These are phyloP conservation scores for Talaromyces trachyspermus DNA, from an alignment of 495 filamentous ascomycete genomes.

Conservation along the genomic window DNA sequence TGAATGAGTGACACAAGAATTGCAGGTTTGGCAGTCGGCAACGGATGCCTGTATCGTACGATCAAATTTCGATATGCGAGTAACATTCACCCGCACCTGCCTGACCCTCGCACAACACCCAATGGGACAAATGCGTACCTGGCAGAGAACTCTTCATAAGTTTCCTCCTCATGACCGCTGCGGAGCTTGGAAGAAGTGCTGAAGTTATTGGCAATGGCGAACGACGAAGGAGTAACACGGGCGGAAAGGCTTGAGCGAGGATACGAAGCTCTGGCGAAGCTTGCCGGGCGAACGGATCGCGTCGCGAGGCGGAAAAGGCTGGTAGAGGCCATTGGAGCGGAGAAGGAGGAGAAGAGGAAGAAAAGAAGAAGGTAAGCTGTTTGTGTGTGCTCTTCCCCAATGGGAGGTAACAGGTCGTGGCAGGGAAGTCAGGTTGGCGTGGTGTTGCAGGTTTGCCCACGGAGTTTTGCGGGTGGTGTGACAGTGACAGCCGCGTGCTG, in stretches of 20 bases:
- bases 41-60: neutral
- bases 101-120: slow-evolving; percentile 9
- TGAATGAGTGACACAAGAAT: too few relatives aligned
- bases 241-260: slow-evolving; percentile 51
- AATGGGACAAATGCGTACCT: slow-evolving; percentile 59
- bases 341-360: slow-evolving; percentile 25
- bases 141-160: slow-evolving; percentile 96
- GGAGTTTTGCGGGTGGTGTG: slow-evolving; percentile 45
- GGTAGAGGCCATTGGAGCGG: slow-evolving; percentile 51
- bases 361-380: slow-evolving; percentile 11
- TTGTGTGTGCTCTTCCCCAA: slow-evolving; percentile 18
- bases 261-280: slow-evolving; percentile 46
- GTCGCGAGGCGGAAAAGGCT: slow-evolving; percentile 63
- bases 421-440: slow-evolving; percentile 17
- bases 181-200: slow-evolving; percentile 57
- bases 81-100: neutral
- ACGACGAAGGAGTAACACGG: slow-evolving; percentile 30
- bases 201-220: slow-evolving; percentile 52
- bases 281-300: slow-evolving; percentile 55
- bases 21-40: neutral
- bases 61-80: slow-evolving; percentile 1
- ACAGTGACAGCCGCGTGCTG: slow-evolving; percentile 10
- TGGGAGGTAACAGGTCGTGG: slow-evolving; percentile 19
- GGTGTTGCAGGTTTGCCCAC: slow-evolving; percentile 21
- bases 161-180: slow-evolving; percentile 73